Evolutionary conservation across 2,329 filamentous ascomycete genomes (phyloP), one percentile per base, ranked within the genome.

Genomic region (Nectriaceae sp.): DNA sequence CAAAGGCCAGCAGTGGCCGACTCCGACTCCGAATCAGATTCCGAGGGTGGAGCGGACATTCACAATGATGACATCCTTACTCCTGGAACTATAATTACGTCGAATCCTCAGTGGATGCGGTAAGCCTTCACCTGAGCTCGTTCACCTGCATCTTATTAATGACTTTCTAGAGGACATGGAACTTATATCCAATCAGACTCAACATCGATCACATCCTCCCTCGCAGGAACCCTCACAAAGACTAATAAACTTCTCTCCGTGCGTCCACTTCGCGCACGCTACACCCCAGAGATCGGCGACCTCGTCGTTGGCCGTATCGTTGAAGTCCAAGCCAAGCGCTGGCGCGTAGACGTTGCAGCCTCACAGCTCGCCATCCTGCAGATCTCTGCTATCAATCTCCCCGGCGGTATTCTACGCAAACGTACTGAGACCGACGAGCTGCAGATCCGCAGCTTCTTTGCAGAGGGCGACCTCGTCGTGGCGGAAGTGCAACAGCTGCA

Each of bases 231-330:
- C 5, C 79, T 97, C 29, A 86, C 88, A 65, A 93, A 92, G 68
- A 97, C 93, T 51, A 99, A 99, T 80, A 97, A 97, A 70, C 85
- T 99, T 40, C 85, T 99, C 57, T 96, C 90, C 2, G 89, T 99
- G 48, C 85, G 88, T 2, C 91, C 94, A 5, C 79, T 99, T 3
- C 90, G 92, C 53, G 92, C 94, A 16, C 88, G 94, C 53, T 99
- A 99, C 75, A 90, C 85, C 2, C 94, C 94, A 24, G 93, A 97
- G 70, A 97, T 99, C 52, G 94, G 94, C 60, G 94, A 99, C 71
- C 79, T 99, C 4, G 90, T 99, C 3, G 87, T 99, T 13, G 94
- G 94, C 31, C 84, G 94, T 54, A 96, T 99, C 62, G 85, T 94
- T 55, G 90, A 95, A 70, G 94, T 99, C n/a, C 91, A 97, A 70